phyloP scores from a whole-genome alignment of 2,329 filamentous ascomycete genomes.

The Drechslera avenae region DNA sequence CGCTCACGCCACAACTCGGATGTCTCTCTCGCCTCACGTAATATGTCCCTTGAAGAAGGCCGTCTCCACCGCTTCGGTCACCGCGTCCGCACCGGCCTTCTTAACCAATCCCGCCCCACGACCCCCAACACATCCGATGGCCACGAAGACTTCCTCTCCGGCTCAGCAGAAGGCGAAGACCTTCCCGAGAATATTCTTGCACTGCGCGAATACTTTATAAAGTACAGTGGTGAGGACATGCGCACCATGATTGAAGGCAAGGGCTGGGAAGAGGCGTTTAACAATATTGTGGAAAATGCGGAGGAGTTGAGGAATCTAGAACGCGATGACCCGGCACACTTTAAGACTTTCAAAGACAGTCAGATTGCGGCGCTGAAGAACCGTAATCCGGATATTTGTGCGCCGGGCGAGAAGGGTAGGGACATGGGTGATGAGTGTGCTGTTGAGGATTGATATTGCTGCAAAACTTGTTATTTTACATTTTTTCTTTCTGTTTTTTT shows the following conservation, averaged over 20 bases:
- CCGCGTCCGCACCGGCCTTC: conserved; percentile 66
- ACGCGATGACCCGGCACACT: conserved; percentile 43
- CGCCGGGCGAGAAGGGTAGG: conserved; percentile 14
- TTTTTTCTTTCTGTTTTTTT: no score
- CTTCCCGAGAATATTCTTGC: conserved; percentile 55
- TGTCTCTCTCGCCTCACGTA: conserved; percentile 69
- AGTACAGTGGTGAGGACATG: conserved; percentile 65
- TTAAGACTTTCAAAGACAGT: conserved; percentile 40
- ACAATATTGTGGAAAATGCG: conserved; percentile 67
- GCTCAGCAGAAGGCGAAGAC: conserved; percentile 41
- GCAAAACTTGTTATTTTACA: no score
- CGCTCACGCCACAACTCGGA: conserved; percentile 67
- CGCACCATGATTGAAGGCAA: conserved; percentile 59
- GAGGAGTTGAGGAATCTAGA: conserved; percentile 68
- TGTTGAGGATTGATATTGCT: conserved; percentile 6
- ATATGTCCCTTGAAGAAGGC: conserved; percentile 71
- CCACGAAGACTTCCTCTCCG: conserved; percentile 33
- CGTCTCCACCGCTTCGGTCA: conserved; percentile 72
- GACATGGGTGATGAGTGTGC: conserved; percentile 6
- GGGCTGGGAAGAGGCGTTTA: conserved; percentile 66
- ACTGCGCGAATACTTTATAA: conserved; percentile 67
- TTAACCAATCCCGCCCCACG: conserved; percentile 47
- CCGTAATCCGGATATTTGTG: conserved; percentile 31
- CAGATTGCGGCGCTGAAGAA: conserved; percentile 49
- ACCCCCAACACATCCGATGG: conserved; percentile 18